Base-by-base conservation (phyloP, 75 land plant species). In the Cupressus sempervirens region DNA sequence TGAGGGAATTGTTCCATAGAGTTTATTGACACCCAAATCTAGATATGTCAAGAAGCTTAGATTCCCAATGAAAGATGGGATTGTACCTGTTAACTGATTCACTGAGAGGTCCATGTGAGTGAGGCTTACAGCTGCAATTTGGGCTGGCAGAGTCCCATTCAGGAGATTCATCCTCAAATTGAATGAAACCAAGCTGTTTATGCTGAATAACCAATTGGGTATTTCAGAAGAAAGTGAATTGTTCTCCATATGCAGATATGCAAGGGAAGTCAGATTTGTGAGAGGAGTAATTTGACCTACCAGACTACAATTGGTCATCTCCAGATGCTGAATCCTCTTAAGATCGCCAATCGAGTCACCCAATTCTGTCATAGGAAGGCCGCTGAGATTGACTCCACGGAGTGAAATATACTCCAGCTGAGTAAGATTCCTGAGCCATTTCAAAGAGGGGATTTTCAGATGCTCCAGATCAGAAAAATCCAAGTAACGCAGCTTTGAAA, bases 1-100 rank as follows among this genome's bases (percentile, higher is more conserved):
- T 2, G 50, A 4, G 0, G 92, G 93, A 18, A 92, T 89, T 3
- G 67, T 62, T 50, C 53, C 53, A 50, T 36, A 26, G 23, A 65
- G 26, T 26, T 65, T 32, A 29, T 48, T 48, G 68, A 50, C 53
- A 50, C 36, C 15, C 45, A 34, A 2, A 16, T 76, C 41, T 11
- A 76, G 23, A 16, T 38, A 5, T 18, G 83, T 7, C 53, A 20
- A 36, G 18, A 67, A 30, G 8, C 15, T 46, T 34, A 32, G 68
- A 82, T 50, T 53, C 65, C 32, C 83, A 46, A 48, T 48, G 23
- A 34, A 7, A 48, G 53, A 9, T 14, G 32, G 83, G 35, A 50
- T 50, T 30, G 62, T 46, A 2, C 62, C 62, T 18, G 2, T 76
- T 16, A 34, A 6, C 20, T 76, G 20, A 35, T 76, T 76, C 15